Percentiles rank a stretch among this genome's conserved stretches.
phyloP scores from a whole-genome alignment of 805 yeast genomes.

The Kodamaea kaohsiungensis region DNA sequence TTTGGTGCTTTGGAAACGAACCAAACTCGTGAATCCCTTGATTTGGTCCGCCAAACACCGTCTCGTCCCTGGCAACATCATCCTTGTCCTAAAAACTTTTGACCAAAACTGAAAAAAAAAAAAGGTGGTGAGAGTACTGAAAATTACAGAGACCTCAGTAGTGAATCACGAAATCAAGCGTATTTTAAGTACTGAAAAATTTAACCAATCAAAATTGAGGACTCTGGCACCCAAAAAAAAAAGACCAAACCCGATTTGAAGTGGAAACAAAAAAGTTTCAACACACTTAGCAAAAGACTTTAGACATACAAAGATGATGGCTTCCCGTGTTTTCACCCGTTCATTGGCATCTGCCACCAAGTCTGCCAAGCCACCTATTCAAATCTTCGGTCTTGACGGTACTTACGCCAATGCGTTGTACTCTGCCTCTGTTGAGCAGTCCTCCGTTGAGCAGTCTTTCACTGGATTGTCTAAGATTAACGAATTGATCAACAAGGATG shows the following conservation, averaged over 20 bases:
- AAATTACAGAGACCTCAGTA: neutral
- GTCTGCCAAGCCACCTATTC: conserved; percentile 81
- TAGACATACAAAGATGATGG: conserved; percentile 37
- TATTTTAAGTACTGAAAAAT: neutral
- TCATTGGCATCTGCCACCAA: conserved; percentile 71
- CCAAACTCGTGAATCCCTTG: conserved; percentile 5
- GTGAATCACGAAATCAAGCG: neutral
- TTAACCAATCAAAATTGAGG: conserved; percentile 8
- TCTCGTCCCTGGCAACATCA: conserved; percentile 8
- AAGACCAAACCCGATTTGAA: conserved; percentile 4
- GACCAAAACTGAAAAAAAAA: conserved; percentile 2
- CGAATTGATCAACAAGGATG: conserved; percentile 58
- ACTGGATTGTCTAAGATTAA: conserved; percentile 62
- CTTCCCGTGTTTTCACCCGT: conserved; percentile 68
- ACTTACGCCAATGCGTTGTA: conserved; percentile 95
- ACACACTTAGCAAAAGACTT: conserved; percentile 5
- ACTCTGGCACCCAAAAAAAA: conserved; percentile 3
- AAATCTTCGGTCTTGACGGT: conserved; percentile 93
- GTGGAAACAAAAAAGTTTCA: conserved; percentile 5
- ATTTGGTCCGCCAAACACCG: conserved; percentile 8
- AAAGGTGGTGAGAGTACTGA: neutral
- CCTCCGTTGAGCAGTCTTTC: conserved; percentile 70
- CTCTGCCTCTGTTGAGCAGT: conserved; percentile 84
- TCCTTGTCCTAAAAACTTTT: neutral
- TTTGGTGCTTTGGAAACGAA: conserved; percentile 10